Evolutionary conservation across 768 basidiomycete genomes (phyloP), one percentile per base, ranked within the genome.

Genomic region (Xerocomellus intermedius): DNA sequence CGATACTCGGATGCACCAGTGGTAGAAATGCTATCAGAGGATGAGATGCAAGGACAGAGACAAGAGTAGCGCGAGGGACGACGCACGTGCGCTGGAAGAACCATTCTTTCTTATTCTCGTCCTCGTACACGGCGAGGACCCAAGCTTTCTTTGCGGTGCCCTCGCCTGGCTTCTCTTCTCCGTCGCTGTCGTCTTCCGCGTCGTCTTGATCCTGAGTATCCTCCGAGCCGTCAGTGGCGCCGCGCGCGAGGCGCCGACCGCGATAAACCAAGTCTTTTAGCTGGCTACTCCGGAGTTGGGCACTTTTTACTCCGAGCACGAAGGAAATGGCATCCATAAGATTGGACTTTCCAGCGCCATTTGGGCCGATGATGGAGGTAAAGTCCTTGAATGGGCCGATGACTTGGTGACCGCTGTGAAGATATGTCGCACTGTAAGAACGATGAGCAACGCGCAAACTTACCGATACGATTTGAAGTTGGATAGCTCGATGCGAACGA

Each of bases 281-380:
- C 64, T 98, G 94, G 42, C 91, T 92, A 67, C 91, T 94, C 43
- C 96, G 82, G 33, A 99, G 79, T 59, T 97, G 93, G 2, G 87
- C 89, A 57, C 91, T 94, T 77, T 95, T 94, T 28, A 98, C 89
- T 30, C 97, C 97, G 7, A 99, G 85, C 9, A 98, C 97, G 69
- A 99, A 98, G 4, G 97, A 98, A 61, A 99, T 98, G 48, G 97
- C 97, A 69, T 99, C 97, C 97, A 98, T 98, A 52, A 98, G 84
- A 70, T 99, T 99, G 10, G 94, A 96, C 69, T 99, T 98, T 56
- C 97, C 97, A 1, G 96, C 94, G 54, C 97, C 96, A 87, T 99
- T 98, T 35, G 97, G 96, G 21, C 97, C 97, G 63, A 99, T 98
- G 51, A 98, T 81, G 12, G 93, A 96, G 0, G 96, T 95, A 74